Evolutionary conservation across 352 stramenopile genomes (phyloP).

Genomic region (Albugo laibachii): DNA sequence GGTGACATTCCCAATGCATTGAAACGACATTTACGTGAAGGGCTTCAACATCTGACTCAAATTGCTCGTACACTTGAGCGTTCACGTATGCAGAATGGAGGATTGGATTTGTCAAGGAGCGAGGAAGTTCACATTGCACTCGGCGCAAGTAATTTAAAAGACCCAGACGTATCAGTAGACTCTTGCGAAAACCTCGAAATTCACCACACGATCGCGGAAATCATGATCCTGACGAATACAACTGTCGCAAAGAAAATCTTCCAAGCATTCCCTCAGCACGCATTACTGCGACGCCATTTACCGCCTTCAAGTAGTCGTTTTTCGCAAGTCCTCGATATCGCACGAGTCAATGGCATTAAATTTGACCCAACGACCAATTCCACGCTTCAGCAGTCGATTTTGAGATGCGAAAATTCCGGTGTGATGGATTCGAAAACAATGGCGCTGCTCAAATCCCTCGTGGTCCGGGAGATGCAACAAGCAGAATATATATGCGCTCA

Average conservation of each 20-base stretch:
- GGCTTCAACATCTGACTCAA: slow-evolving; percentile 35
- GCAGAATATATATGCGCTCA: slow-evolving; percentile 82
- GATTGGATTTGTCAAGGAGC: slow-evolving; percentile 52
- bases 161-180: slow-evolving; percentile 66
- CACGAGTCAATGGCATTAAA: slow-evolving; percentile 37
- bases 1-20: slow-evolving; percentile 30
- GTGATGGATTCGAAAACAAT: slow-evolving; percentile 61
- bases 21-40: slow-evolving; percentile 24
- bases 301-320: slow-evolving; percentile 57
- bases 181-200: slow-evolving; percentile 86
- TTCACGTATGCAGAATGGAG: slow-evolving; percentile 35
- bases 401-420: slow-evolving; percentile 10
- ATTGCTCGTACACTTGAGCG: slow-evolving; percentile 38
- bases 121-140: slow-evolving; percentile 75
- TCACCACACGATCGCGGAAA: slow-evolving; percentile 82
- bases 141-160: slow-evolving; percentile 40
- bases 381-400: slow-evolving; percentile 58
- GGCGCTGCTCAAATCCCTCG: slow-evolving; percentile 81
- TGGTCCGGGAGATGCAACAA: slow-evolving; percentile 87
- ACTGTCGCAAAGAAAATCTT: slow-evolving; percentile 76
- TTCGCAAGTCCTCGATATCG: slow-evolving; percentile 47
- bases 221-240: slow-evolving; percentile 87
- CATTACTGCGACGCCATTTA: slow-evolving; percentile 75
- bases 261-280: slow-evolving; percentile 53
- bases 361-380: slow-evolving; percentile 68